Percentiles rank a stretch among this genome's conserved stretches.
phyloP scores from a whole-genome alignment of 108 stramenopile species.

The Skeletonema grethae region DNA sequence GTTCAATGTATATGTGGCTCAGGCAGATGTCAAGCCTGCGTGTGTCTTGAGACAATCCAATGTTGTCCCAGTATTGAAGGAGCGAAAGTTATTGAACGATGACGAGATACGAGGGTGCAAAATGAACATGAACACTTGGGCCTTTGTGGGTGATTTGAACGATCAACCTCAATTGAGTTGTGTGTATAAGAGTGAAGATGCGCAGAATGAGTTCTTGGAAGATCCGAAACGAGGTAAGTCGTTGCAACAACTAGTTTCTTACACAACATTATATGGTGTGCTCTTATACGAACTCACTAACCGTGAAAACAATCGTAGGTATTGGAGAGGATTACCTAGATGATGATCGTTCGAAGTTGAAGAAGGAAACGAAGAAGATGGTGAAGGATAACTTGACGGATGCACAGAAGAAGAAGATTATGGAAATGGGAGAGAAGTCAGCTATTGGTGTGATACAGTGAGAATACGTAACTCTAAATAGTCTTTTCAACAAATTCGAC shows the following conservation, averaged over 20 bases:
- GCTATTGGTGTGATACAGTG: background rate
- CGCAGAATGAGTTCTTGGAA: conserved; percentile 94
- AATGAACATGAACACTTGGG: conserved; percentile 95
- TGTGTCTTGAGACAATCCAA: conserved; percentile 90
- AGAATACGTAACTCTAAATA: background rate
- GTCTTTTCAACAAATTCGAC: background rate
- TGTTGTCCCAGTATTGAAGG: conserved; percentile 83
- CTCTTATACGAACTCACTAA: too few relatives aligned
- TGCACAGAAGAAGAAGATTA: conserved; percentile 55
- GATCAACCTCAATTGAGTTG: conserved; percentile 93
- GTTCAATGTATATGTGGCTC: conserved; percentile 94
- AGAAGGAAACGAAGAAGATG: conserved; percentile 53
- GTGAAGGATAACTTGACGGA: conserved; percentile 78
- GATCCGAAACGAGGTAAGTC: conserved; percentile 83
- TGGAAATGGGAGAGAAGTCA: conserved; percentile 12
- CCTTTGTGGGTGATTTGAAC: conserved; percentile 91
- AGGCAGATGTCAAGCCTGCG: conserved; percentile 96
- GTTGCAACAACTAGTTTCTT: too few relatives aligned
- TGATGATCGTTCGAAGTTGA: conserved; percentile 64
- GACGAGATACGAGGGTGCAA: conserved; percentile 89
- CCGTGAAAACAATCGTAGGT: too few relatives aligned
- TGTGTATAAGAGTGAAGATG: conserved; percentile 94
- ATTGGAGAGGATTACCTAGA: conserved; percentile 94
- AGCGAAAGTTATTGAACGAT: conserved; percentile 80
- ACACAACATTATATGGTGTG: too few relatives aligned